Base-by-base conservation (phyloP, 176 grass and related monocot species). In the Musa acuminata region DNA sequence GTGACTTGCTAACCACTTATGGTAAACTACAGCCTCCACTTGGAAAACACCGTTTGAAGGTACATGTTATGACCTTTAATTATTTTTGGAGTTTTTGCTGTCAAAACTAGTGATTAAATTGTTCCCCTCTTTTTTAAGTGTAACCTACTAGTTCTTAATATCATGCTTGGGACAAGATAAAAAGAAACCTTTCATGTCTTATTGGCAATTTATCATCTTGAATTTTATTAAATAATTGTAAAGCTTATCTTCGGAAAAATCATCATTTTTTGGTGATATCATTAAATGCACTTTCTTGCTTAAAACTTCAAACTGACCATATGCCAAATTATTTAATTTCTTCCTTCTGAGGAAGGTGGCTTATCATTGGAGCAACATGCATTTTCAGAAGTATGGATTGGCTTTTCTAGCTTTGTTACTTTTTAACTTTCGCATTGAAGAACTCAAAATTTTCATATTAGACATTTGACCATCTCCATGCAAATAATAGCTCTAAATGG, bases 31-130 rank as follows among this genome's bases (percentile, higher is more conserved):
- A 81, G 54, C 91, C 96, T 79, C 96, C 96, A 54, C 89, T 99
- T 23, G 96, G 91, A 67, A 99, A 99, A 72, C 91, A 95, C 79
- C 86, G 91, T 63, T 71, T 99, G 80, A 99, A 99, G 88, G 95
- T 99, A 82, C 35, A 43, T 43, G 35, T 43, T 6, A 43, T 53
- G 21, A 10, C 13, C 9, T 62, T 75, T 74, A 80, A 78, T 22
- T 74, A 7, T n/a, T 6, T 8, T 19, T 62, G 21, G 57, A 62
- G 14, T 62, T 62, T n/a, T 62, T 19, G 57, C 20, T 62, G 57
- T 43, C 35, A 43, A 43, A 43, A 43, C 35, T 43, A 6, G 35
- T 43, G 35, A 43, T 43, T 43, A 43, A 43, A 43, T 43, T 43
- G 35, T 43, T 43, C 35, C 35, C 35, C 35, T 43, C 35, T 43